These are phyloP conservation scores for Trapa bicornis DNA, from an alignment of 345 rosid genomes.

Conservation along the genomic window DNA sequence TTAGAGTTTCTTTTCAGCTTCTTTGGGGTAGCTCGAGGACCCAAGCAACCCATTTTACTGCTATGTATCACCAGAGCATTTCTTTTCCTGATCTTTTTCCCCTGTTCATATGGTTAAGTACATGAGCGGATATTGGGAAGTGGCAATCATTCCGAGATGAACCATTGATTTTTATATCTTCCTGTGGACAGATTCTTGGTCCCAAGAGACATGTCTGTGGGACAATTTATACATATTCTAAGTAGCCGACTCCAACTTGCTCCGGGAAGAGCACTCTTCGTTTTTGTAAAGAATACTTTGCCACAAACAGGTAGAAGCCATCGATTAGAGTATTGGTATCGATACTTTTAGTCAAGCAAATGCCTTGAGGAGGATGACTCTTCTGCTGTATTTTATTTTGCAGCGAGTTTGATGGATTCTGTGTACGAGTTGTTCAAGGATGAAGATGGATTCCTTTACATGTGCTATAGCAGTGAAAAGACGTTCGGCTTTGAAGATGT, in stretches of 20 bases:
- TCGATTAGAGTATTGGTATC: not conserved
- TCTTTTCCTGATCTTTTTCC: not conserved
- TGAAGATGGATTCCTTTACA: conserved; percentile 75
- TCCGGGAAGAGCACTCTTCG: conserved; percentile 68
- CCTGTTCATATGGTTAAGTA: not conserved
- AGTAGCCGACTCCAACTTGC: conserved; percentile 49
- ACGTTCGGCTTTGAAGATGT: conserved; percentile 35
- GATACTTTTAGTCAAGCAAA: not conserved
- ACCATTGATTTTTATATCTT: not conserved
- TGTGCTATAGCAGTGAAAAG: conserved; percentile 84
- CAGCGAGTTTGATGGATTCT: conserved; percentile 60
- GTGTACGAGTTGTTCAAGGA: conserved; percentile 67
- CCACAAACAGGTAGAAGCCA: conserved; percentile 57
- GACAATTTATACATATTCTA: conserved; percentile 69
- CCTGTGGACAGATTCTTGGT: conserved; percentile 39
- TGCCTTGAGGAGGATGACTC: not conserved
- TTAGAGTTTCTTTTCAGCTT: not conserved
- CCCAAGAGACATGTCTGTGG: conserved; percentile 83
- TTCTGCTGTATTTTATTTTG: conserved; percentile 3
- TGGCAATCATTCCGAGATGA: not conserved
- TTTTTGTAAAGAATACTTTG: conserved; percentile 65
- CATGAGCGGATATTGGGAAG: too few species aligned
- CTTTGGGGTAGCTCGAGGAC: not conserved
- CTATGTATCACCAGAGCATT: not conserved
- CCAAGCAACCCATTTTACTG: not conserved